Base-by-base conservation (phyloP, 1,139 yeast genomes). In the Candida mesenterica region DNA sequence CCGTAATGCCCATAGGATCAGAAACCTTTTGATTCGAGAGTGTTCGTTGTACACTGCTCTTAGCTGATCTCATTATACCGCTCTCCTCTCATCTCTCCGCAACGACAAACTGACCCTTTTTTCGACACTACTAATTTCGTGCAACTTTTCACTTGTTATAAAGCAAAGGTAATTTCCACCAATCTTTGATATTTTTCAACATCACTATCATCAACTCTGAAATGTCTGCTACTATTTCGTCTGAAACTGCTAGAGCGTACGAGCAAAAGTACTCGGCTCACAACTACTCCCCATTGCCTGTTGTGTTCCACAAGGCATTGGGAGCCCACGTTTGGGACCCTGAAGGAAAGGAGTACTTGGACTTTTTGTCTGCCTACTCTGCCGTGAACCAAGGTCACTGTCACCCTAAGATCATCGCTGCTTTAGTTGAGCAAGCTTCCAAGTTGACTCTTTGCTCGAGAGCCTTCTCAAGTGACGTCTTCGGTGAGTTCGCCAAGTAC, bases 321-420 rank as follows among this genome's bases (percentile, higher is more conserved):
- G 97, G 97, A 34, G 96, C 97, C 24, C 86, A 86, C 46, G 97
- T 92, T 24, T 90, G 97, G 97, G 97, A 92, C 57, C 97, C 97
- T 9, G 97, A 90, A 63, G 97, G 96, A 43, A 82, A 74, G 33
- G 88, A 84, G 55, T 85, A 85, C 59, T 68, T 89, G 48, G 97
- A 89, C 61, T 89, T 89, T 57, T 68, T 89, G 46, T 83, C 94
- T 22, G 96, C 97, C 6, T 90, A 90, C 65, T 88, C 96, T 25
- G 97, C 98, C 9, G 97, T 92, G 27, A 92, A 92, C 69, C 97
- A 92, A 63, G 98, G 98, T 40, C 98, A 90, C 61, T 90, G 97
- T 63, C 97, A 90, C 60, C 97, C 97, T 41, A 82, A 86, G 64
- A 90, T 90, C 57, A 74, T 92, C 42, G 73, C 65, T 32, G 97